A percentile compares a stretch with the other conserved stretches of the same genome.
phyloP scores from a whole-genome alignment of 208 protist species.

The Trypanosoma caninum region DNA sequence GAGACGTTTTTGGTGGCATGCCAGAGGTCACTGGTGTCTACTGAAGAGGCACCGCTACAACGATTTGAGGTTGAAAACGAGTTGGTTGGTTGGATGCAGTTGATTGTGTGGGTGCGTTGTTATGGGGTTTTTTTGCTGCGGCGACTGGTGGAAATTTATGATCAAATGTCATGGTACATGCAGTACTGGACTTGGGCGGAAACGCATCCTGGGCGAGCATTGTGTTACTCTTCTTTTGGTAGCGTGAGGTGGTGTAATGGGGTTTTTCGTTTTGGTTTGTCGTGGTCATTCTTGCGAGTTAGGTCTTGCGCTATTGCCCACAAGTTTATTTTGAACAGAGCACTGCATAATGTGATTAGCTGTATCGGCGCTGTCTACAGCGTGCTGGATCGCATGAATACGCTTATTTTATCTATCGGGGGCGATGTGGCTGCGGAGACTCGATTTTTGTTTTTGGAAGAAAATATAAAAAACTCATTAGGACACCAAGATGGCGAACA shows the following conservation, averaged over 20 bases:
- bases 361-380: conserved; percentile 47
- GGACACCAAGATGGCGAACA: background rate
- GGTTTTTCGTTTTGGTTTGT: conserved; percentile 23
- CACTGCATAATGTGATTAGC: conserved; percentile 49
- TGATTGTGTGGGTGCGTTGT: conserved; percentile 53
- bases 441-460: background rate
- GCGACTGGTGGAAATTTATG: conserved; percentile 52
- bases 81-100: conserved; percentile 51
- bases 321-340: conserved; percentile 44
- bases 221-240: conserved; percentile 41
- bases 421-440: conserved; percentile 20
- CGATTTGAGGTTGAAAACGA: conserved; percentile 11
- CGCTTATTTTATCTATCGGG: conserved; percentile 23
- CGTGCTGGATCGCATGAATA: conserved; percentile 48
- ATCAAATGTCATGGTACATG: conserved; percentile 48
- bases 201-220: conserved; percentile 34
- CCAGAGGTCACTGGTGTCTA: background rate
- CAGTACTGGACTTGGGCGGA: conserved; percentile 77
- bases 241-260: conserved; percentile 38
- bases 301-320: conserved; percentile 35
- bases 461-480: no score
- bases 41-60: background rate
- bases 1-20: background rate
- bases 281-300: conserved; percentile 11
- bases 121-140: conserved; percentile 45